Evolutionary conservation across 2,329 filamentous ascomycete species (phyloP).

Genomic region (Xylariaceae sp.): DNA sequence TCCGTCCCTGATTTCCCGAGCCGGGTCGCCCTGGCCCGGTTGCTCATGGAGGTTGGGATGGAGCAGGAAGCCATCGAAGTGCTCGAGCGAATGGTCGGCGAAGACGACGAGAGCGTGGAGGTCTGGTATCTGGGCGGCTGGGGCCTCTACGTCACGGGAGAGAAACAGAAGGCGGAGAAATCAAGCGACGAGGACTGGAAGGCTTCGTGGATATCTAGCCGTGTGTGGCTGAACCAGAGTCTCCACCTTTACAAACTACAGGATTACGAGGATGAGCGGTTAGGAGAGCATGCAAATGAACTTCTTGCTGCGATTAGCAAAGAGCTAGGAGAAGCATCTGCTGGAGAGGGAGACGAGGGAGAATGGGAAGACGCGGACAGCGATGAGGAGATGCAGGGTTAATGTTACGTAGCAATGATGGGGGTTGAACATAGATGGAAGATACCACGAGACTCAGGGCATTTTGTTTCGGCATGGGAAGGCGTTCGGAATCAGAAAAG

Average conservation of each 20-base stretch:
- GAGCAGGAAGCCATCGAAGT: slow-evolving; percentile 84
- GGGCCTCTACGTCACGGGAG: slow-evolving; percentile 79
- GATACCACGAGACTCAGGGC: slow-evolving; percentile 28
- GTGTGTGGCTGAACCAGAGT: slow-evolving; percentile 81
- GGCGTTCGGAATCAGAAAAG: slow-evolving; percentile 34
- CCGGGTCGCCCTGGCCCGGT: slow-evolving; percentile 77
- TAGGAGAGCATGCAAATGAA: slow-evolving; percentile 75
- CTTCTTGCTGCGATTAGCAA: slow-evolving; percentile 65
- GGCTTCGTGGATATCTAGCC: slow-evolving; percentile 70
- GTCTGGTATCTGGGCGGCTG: slow-evolving; percentile 97
- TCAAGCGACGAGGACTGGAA: slow-evolving; percentile 55
- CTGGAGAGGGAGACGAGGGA: slow-evolving; percentile 58
- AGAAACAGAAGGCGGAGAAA: slow-evolving; percentile 62
- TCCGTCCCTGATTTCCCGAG: slow-evolving; percentile 83
- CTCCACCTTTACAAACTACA: slow-evolving; percentile 76
- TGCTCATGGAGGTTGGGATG: slow-evolving; percentile 89
- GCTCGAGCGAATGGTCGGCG: slow-evolving; percentile 77
- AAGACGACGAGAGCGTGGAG: slow-evolving; percentile 94
- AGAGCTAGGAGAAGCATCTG: slow-evolving; percentile 63
- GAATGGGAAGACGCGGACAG: slow-evolving; percentile 52
- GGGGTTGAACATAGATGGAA: slow-evolving; percentile 17
- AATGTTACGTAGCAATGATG: slow-evolving; percentile 11
- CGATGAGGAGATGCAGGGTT: slow-evolving; percentile 61
- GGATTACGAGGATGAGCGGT: slow-evolving; percentile 82
- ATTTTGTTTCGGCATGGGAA: slow-evolving; percentile 28